Conservation (phyloP, 2,329 filamentous ascomycete genomes). For the Penicillium sumatraense region DNA sequence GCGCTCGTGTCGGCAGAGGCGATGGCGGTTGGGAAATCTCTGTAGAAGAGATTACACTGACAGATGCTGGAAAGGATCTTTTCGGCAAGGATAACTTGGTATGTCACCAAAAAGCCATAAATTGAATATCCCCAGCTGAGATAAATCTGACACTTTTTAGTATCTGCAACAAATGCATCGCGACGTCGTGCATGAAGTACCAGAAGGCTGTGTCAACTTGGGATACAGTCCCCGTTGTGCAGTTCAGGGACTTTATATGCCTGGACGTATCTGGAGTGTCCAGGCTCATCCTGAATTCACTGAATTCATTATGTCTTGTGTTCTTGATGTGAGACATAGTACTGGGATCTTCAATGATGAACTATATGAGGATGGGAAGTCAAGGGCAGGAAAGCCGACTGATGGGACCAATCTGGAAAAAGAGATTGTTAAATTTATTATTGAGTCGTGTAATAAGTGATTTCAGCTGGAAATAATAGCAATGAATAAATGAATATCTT, state of each 20-base stretch:
- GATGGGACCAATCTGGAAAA: slow-evolving; percentile 27
- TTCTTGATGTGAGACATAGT: slow-evolving; percentile 27
- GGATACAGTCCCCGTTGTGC: slow-evolving; percentile 48
- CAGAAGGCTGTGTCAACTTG: slow-evolving; percentile 46
- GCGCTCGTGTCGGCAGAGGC: slow-evolving; percentile 43
- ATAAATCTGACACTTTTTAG: slow-evolving; percentile 15
- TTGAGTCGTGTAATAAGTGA: background rate
- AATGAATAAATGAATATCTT: too few relatives aligned
- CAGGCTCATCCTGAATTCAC: slow-evolving; percentile 58
- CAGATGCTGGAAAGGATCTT: slow-evolving; percentile 45
- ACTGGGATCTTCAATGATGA: slow-evolving; percentile 28
- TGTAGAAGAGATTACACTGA: slow-evolving; percentile 48
- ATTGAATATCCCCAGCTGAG: background rate
- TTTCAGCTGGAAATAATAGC: background rate
- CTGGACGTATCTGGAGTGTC: slow-evolving; percentile 46
- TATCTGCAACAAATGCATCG: slow-evolving; percentile 54
- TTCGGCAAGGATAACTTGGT: slow-evolving; percentile 39
- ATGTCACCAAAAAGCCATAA: background rate
- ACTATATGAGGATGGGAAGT: slow-evolving; percentile 25
- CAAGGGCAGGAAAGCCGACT: slow-evolving; percentile 22
- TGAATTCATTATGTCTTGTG: slow-evolving; percentile 41
- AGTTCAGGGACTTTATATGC: slow-evolving; percentile 51
- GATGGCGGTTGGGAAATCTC: slow-evolving; percentile 53
- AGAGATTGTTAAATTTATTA: slow-evolving; percentile 25
- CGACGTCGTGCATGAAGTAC: slow-evolving; percentile 50